Evolutionary conservation across 768 basidiomycete genomes (phyloP).

Genomic region (Amylocystis lapponica): DNA sequence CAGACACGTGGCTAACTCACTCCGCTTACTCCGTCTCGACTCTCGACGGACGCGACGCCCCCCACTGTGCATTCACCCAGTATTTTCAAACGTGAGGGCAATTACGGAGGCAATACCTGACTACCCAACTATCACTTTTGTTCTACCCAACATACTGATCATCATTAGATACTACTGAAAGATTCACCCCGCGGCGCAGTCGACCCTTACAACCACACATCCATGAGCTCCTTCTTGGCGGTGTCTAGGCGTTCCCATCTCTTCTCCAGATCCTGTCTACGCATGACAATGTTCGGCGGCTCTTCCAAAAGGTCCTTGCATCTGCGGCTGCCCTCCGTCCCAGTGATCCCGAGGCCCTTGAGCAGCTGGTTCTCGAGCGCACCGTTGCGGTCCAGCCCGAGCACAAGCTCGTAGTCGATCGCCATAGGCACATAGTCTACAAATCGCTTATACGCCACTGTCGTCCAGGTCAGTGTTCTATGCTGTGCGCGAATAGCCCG

Average conservation of each 20-base stretch:
- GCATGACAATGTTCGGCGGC: constrained; percentile 35
- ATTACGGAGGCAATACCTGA: too few species aligned
- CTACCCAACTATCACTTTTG: too few species aligned
- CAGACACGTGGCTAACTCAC: too few species aligned
- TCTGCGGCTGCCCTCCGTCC: constrained; percentile 37
- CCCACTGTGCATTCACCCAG: too few species aligned
- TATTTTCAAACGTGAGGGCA: too few species aligned
- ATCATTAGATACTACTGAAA: too few species aligned
- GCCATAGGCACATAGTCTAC: constrained; percentile 37
- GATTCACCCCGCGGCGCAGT: too few species aligned
- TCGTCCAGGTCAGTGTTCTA: neutral
- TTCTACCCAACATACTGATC: too few species aligned
- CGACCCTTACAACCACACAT: constrained; percentile 11
- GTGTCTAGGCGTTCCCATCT: constrained; percentile 44
- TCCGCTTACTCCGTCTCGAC: too few species aligned
- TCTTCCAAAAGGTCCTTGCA: constrained; percentile 52
- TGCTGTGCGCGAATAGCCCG: neutral
- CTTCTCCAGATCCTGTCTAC: constrained; percentile 43
- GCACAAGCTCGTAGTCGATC: constrained; percentile 46
- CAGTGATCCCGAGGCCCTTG: constrained; percentile 46
- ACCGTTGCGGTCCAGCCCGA: constrained; percentile 41
- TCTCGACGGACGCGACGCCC: too few species aligned
- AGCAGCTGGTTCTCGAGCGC: constrained; percentile 42
- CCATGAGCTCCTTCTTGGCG: constrained; percentile 38
- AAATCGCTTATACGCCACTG: constrained; percentile 42